These are phyloP conservation scores for Neurospora sp. DNA, from an alignment of 495 filamentous ascomycete species.

Conservation along the genomic window DNA sequence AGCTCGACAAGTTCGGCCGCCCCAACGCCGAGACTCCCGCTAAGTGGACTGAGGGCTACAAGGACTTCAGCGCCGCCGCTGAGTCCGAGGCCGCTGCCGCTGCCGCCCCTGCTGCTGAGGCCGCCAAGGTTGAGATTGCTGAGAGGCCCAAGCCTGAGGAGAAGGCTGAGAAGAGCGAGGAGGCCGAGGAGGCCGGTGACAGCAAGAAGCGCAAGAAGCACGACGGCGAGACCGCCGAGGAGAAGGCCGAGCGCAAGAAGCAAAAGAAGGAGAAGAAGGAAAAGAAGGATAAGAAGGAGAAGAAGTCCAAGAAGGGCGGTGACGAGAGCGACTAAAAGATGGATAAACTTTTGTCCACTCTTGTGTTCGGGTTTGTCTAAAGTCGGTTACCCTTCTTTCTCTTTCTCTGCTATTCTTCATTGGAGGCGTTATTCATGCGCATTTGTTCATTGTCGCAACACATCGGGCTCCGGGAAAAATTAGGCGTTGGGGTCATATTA, in stretches of 20 bases:
- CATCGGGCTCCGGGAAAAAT: not conserved
- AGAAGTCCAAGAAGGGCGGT: conserved; percentile 44
- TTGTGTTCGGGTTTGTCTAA: not conserved
- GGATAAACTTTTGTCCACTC: not conserved
- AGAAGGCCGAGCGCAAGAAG: conserved; percentile 63
- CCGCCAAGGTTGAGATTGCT: conserved; percentile 9
- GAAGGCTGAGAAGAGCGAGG: conserved; percentile 27
- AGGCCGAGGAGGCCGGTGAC: conserved; percentile 23
- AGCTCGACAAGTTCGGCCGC: conserved; percentile 93
- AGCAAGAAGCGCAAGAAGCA: conserved; percentile 75
- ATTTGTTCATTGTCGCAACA: not conserved
- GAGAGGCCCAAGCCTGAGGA: conserved; percentile 26
- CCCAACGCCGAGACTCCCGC: conserved; percentile 84
- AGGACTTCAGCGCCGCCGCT: conserved; percentile 59
- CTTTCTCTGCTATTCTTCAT: not conserved
- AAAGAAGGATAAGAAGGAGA: conserved; percentile 46
- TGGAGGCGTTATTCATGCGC: not conserved
- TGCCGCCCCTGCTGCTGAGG: conserved; percentile 23
- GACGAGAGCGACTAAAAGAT: conserved; percentile 31
- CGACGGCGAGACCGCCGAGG: conserved; percentile 68
- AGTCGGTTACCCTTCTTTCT: not conserved
- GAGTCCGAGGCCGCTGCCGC: conserved; percentile 22
- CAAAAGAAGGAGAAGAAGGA: conserved; percentile 67
- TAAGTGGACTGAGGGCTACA: conserved; percentile 83
- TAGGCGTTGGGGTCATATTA: not conserved